Evolutionary conservation across 1,139 yeast genomes (phyloP).

Genomic region (Williopsis jadinii): DNA sequence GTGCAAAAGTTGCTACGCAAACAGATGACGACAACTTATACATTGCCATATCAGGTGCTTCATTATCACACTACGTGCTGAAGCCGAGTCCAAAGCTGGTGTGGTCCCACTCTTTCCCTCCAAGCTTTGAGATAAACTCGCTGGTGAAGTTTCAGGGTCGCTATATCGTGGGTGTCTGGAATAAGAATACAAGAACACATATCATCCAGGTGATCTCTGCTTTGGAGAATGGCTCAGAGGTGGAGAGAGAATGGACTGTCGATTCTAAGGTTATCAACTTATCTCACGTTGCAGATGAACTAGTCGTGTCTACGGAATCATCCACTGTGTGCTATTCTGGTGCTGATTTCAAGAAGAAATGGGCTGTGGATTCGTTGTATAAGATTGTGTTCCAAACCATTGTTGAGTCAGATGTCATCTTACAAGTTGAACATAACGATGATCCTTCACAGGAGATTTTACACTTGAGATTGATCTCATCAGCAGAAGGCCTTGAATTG

Average conservation of each 20-base stretch:
- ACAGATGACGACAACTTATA: conserved; percentile 26
- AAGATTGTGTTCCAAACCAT: conserved; percentile 9
- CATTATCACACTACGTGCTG: conserved; percentile 62
- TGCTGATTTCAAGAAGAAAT: conserved; percentile 6
- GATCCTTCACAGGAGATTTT: conserved; percentile 30
- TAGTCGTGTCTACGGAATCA: conserved; percentile 11
- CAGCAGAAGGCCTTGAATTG: conserved; percentile 20
- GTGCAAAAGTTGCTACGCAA: conserved; percentile 10
- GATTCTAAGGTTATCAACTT: conserved; percentile 11
- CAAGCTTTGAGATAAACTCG: conserved; percentile 39
- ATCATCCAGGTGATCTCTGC: conserved; percentile 13
- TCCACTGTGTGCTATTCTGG: conserved; percentile 5
- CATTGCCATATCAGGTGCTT: conserved; percentile 72
- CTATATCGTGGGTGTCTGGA: conserved; percentile 33
- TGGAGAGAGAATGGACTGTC: conserved; percentile 11
- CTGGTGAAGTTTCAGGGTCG: conserved; percentile 9
- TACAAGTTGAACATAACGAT: conserved; percentile 14
- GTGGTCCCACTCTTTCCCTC: conserved; percentile 70
- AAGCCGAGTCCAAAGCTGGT: conserved; percentile 76
- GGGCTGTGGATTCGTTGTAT: conserved; percentile 15
- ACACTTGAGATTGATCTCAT: conserved; percentile 33
- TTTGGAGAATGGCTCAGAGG: conserved; percentile 17
- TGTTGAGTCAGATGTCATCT: conserved; percentile 14
- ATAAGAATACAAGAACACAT: conserved; percentile 18
- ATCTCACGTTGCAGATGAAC: conserved; percentile 1